Percentiles rank a stretch among this genome's conserved stretches.
phyloP scores from a whole-genome alignment of 2,329 filamentous ascomycete genomes.

The Pseudodiploospora longispora region DNA sequence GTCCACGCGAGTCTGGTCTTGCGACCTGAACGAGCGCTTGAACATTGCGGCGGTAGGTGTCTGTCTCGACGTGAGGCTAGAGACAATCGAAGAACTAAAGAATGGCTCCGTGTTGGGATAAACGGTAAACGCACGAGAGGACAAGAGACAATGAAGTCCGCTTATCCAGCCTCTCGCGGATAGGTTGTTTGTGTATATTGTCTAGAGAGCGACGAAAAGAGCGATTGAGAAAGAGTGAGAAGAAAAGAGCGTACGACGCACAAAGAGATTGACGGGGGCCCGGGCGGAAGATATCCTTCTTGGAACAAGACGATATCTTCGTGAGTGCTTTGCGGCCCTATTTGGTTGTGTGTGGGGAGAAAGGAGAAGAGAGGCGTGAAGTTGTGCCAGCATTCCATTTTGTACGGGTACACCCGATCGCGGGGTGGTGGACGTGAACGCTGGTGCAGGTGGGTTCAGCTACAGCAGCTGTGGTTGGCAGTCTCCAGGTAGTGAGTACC shows the following conservation, averaged over 20 bases:
- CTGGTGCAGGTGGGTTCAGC: slow-evolving; percentile 7
- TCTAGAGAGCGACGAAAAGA: slow-evolving; percentile 48
- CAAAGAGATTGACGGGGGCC: slow-evolving; percentile 42
- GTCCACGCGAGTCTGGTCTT: slow-evolving; percentile 66
- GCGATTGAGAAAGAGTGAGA: slow-evolving; percentile 28
- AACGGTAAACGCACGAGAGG: slow-evolving; percentile 8
- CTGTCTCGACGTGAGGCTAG: background rate
- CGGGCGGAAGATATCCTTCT: slow-evolving; percentile 42
- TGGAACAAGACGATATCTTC: slow-evolving; percentile 43
- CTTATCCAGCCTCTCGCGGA: background rate
- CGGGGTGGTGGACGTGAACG: slow-evolving; percentile 2
- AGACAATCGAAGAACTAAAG: slow-evolving; percentile 14
- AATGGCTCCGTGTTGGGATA: slow-evolving; percentile 17
- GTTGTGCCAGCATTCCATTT: slow-evolving; percentile 14
- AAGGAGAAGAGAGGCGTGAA: slow-evolving; percentile 28
- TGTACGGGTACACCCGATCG: slow-evolving; percentile 3
- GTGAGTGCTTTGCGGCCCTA: slow-evolving; percentile 50
- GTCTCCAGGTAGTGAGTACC: slow-evolving; percentile 4
- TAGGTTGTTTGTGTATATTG: slow-evolving; percentile 13
- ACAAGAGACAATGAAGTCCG: slow-evolving; percentile 2
- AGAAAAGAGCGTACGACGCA: slow-evolving; percentile 29
- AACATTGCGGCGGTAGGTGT: slow-evolving; percentile 58
- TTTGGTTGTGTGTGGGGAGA: slow-evolving; percentile 46
- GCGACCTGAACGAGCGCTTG: slow-evolving; percentile 80
- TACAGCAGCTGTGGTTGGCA: slow-evolving; percentile 1